phyloP scores from a whole-genome alignment of 2,329 filamentous ascomycete species.

The Curvularia eragrostidis region DNA sequence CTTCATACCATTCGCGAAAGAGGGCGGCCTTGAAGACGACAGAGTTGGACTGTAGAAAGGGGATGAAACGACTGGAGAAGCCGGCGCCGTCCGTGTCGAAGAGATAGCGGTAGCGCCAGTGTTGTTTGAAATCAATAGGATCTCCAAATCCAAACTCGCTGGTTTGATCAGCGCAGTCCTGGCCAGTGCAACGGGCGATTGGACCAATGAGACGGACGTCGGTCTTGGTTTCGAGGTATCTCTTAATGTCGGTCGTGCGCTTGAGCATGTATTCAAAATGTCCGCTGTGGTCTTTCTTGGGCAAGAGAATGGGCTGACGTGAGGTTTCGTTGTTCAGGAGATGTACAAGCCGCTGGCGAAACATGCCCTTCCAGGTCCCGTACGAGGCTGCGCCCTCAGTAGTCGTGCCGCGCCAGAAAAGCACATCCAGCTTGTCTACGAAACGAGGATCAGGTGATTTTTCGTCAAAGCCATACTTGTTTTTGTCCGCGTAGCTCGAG shows the following conservation, averaged over 20 bases:
- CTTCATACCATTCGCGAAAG: constrained; percentile 81
- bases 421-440: constrained; percentile 65
- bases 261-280: constrained; percentile 65
- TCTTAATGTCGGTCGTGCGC: constrained; percentile 61
- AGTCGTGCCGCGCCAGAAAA: constrained; percentile 79
- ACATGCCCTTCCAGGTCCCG: constrained; percentile 71
- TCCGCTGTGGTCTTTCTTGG: constrained; percentile 57
- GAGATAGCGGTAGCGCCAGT: constrained; percentile 72
- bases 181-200: constrained; percentile 62
- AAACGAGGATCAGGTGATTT: constrained; percentile 63
- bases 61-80: constrained; percentile 70
- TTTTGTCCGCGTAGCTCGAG: constrained; percentile 68
- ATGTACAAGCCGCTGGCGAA: constrained; percentile 74
- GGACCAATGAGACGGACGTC: constrained; percentile 67
- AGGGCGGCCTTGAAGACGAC: constrained; percentile 75
- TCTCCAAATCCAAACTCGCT: constrained; percentile 59
- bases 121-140: constrained; percentile 60
- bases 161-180: constrained; percentile 61
- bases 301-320: constrained; percentile 43
- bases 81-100: constrained; percentile 73
- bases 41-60: constrained; percentile 69
- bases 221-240: constrained; percentile 55
- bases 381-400: constrained; percentile 58
- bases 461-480: constrained; percentile 59
- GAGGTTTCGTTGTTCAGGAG: constrained; percentile 52